phyloP scores from a whole-genome alignment of 2,329 filamentous ascomycete species.

The Byssochlamys sp. region DNA sequence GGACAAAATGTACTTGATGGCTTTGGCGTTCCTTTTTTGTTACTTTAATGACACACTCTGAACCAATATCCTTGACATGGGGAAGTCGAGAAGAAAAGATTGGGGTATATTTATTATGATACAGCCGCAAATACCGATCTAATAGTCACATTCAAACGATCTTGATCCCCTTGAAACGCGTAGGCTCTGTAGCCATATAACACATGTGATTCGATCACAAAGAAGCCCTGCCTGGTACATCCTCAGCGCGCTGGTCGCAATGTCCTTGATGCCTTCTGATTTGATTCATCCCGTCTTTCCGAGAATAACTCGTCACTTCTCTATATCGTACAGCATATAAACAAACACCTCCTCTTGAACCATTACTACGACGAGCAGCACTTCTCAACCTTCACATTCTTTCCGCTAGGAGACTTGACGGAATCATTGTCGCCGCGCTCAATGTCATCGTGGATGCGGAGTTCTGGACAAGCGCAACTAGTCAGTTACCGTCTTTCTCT shows the following conservation, averaged over 20 bases:
- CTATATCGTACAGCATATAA: not conserved
- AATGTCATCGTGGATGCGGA: slow-evolving; percentile 82
- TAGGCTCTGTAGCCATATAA: not conserved
- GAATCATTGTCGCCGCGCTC: slow-evolving; percentile 90
- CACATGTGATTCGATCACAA: not conserved
- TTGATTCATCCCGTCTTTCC: not conserved
- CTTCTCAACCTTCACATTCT: slow-evolving; percentile 33
- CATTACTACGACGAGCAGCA: not conserved
- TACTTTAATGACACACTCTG: slow-evolving; percentile 18
- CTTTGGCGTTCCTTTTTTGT: slow-evolving; percentile 25
- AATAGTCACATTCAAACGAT: not conserved
- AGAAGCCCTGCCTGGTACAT: not conserved
- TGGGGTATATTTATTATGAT: not conserved
- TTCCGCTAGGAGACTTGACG: slow-evolving; percentile 54
- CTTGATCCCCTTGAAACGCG: slow-evolving; percentile 27
- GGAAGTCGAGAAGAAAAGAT: not conserved
- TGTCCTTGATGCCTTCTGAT: not conserved
- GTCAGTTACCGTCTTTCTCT: slow-evolving; percentile 4
- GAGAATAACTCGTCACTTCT: not conserved
- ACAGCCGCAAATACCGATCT: not conserved
- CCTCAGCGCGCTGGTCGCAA: not conserved
- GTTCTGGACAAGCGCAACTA: slow-evolving; percentile 43
- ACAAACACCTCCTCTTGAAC: not conserved
- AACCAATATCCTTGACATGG: slow-evolving; percentile 7
- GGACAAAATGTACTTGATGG: slow-evolving; percentile 14